Percentiles rank a stretch among this genome's conserved stretches.
Evolutionary conservation across 345 rosid genomes (phyloP).

Genomic region (Arabidopsis suecica): DNA sequence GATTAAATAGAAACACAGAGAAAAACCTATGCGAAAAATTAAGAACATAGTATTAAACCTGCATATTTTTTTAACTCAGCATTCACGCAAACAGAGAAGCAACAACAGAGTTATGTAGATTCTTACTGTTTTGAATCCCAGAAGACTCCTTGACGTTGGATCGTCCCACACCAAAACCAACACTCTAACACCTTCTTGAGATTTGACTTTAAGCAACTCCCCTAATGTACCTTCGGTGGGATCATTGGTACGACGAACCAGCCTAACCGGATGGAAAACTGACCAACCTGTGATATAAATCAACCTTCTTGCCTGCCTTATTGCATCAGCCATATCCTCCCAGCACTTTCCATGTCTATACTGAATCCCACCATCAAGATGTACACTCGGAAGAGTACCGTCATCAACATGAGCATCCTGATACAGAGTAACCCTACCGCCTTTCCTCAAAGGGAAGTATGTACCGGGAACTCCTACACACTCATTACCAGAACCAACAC

Average conservation of each 20-base stretch:
- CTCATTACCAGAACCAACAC: slow-evolving; percentile 62
- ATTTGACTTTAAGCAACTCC: slow-evolving; percentile 80
- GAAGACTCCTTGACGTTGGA: slow-evolving; percentile 81
- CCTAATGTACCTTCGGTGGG: slow-evolving; percentile 57
- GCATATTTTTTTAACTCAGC: background rate
- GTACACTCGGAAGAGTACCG: slow-evolving; percentile 58
- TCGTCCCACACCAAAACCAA: slow-evolving; percentile 97
- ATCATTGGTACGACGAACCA: slow-evolving; percentile 61
- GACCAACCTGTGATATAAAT: slow-evolving; percentile 95
- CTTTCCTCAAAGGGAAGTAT: slow-evolving; percentile 84
- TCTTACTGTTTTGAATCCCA: slow-evolving; percentile 71
- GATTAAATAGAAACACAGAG: background rate
- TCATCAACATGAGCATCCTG: slow-evolving; percentile 92
- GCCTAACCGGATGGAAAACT: slow-evolving; percentile 64
- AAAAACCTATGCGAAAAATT: background rate
- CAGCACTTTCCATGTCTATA: slow-evolving; percentile 73
- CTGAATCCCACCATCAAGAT: slow-evolving; percentile 59
- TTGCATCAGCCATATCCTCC: slow-evolving; percentile 76
- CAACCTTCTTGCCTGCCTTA: slow-evolving; percentile 78
- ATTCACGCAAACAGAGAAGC: background rate
- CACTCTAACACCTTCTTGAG: slow-evolving; percentile 95
- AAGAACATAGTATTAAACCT: background rate
- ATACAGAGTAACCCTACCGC: slow-evolving; percentile 81
- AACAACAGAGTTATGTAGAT: slow-evolving; percentile 18
- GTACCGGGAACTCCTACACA: slow-evolving; percentile 78